A percentile compares a stretch with the other conserved stretches of the same genome.
Evolutionary conservation across 805 yeast species (phyloP).

Genomic region (Yamadazyma nakazawae): DNA sequence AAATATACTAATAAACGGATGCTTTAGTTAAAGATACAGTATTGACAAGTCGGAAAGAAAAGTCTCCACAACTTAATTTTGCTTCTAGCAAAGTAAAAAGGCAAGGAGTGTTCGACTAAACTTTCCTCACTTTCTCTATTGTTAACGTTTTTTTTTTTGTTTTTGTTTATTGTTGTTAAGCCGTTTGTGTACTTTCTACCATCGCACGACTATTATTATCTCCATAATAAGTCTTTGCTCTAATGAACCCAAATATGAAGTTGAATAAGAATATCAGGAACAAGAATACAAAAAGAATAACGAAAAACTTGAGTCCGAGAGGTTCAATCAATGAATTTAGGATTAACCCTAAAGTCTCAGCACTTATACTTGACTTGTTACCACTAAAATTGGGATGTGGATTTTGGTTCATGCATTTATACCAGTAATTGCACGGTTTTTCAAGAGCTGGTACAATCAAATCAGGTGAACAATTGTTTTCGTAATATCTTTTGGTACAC

Average conservation of each 20-base stretch:
- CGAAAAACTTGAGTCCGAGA: conserved; percentile 56
- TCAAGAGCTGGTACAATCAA: conserved; percentile 57
- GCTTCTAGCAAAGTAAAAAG: neutral
- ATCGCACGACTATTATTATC: neutral
- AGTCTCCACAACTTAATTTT: too few species aligned
- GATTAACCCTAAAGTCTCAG: conserved; percentile 59
- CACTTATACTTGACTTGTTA: conserved; percentile 52
- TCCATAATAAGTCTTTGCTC: conserved; percentile 53
- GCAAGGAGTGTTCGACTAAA: neutral
- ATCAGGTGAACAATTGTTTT: conserved; percentile 57
- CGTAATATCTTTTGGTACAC: conserved; percentile 50
- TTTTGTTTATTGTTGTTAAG: neutral
- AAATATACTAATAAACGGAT: too few species aligned
- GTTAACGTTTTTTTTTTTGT: neutral
- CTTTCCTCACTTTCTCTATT: neutral
- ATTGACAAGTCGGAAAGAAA: neutral
- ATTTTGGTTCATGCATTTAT: conserved; percentile 56
- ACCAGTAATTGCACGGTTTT: conserved; percentile 58
- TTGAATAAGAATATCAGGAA: conserved; percentile 58
- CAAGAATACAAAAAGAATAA: conserved; percentile 39
- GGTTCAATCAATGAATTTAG: conserved; percentile 66
- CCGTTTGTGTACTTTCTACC: neutral
- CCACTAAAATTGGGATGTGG: conserved; percentile 46
- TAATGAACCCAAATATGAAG: conserved; percentile 61
- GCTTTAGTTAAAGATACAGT: too few species aligned